Percentiles rank a stretch among this genome's conserved stretches.
Evolutionary conservation across 176 grass and related monocot species (phyloP).

Genomic region (Ensete glaucum): DNA sequence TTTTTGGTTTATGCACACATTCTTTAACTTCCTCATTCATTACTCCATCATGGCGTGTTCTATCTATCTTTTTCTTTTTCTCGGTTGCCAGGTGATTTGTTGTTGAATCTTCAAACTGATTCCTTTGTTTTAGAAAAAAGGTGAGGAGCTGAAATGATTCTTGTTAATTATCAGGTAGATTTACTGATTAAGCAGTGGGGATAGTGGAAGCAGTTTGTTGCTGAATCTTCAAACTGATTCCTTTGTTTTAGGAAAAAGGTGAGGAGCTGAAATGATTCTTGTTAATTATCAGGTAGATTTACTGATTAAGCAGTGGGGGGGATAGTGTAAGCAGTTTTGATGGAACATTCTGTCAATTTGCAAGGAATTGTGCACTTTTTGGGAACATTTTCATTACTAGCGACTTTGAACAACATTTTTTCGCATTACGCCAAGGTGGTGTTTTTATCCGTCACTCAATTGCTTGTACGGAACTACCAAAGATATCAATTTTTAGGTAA

Average conservation of each 20-base stretch:
- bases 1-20: neutral
- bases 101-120: neutral
- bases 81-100: neutral
- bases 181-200: neutral
- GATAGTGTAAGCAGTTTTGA: neutral
- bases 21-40: neutral
- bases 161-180: neutral
- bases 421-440: too few species aligned
- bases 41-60: too few species aligned
- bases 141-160: neutral
- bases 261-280: neutral
- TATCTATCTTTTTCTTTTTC: neutral
- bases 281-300: neutral
- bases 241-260: neutral
- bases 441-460: too few species aligned
- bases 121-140: neutral
- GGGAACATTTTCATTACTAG: too few species aligned
- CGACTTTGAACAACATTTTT: too few species aligned
- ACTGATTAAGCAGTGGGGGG: neutral
- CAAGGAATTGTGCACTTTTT: too few species aligned
- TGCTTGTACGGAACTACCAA: too few species aligned
- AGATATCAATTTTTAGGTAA: too few species aligned
- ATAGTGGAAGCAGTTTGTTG: neutral
- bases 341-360: too few species aligned
- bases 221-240: neutral